Conservation (phyloP, 2,329 filamentous ascomycete genomes). For the Cytospora piceae region DNA sequence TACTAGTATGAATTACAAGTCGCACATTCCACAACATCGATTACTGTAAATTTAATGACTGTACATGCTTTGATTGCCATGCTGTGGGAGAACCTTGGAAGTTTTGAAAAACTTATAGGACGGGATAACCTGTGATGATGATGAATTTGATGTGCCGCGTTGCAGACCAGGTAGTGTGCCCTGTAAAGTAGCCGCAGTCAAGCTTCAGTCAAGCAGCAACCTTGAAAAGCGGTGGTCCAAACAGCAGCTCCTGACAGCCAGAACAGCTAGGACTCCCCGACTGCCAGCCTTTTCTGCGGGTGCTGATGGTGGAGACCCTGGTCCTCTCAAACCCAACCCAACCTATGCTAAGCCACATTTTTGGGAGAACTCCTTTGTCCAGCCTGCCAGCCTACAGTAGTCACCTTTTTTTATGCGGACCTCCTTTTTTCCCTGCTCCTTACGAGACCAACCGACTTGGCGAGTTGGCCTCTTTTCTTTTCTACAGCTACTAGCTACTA, state of each 20-base stretch:
- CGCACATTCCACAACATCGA: not conserved
- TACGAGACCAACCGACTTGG: constrained; percentile 14
- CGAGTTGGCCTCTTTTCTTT: constrained; percentile 17
- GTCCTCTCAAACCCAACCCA: constrained; percentile 2
- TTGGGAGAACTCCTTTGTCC: constrained; percentile 5
- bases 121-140: not conserved
- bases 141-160: constrained; percentile 12
- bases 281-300: not conserved
- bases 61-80: not conserved
- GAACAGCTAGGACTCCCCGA: no score
- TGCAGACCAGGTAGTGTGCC: constrained; percentile 5
- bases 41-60: no score
- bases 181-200: not conserved
- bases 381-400: constrained; percentile 16
- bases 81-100: not conserved
- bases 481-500: constrained; percentile 14
- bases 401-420: constrained; percentile 26
- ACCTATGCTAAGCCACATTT: constrained; percentile 27
- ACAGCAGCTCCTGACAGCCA: no score
- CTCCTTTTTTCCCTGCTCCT: constrained; percentile 25
- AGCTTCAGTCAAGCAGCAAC: not conserved
- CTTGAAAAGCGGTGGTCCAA: not conserved
- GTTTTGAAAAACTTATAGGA: constrained; percentile 4
- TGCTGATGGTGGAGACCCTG: constrained; percentile 13
- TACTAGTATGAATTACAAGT: not conserved